Base-by-base conservation (phyloP, 2,329 filamentous ascomycete genomes). In the Xylaria sp. region DNA sequence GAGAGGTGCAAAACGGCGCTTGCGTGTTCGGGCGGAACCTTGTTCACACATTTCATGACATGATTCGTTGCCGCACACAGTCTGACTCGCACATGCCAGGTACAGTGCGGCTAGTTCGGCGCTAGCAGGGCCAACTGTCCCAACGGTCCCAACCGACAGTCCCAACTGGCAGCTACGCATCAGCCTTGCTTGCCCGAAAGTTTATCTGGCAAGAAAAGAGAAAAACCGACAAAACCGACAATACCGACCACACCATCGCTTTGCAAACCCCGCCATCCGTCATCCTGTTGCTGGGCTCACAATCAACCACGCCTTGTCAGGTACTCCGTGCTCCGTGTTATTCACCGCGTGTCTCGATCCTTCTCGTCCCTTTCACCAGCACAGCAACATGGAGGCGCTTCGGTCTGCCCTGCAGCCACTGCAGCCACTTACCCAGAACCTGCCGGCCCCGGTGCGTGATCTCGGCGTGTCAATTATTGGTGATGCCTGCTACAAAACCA, bases 391-490 rank as follows among this genome's bases (percentile, higher is more conserved):
- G 85, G 86, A 89, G 69, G 71, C 79, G 65, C 72, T 88, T 60
- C 83, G 83, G 70, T 79, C 80, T 55, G 77, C 79, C 65, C 79
- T 91, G 70, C 82, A 83, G 69, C 89, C 89, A 19, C 65, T 76
- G 47, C 79, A 79, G 69, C 88, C 89, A 60, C 80, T 92, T 70
- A 90, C 89, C 54, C 82, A 85, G 69, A 86, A 83, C 71, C 84
- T 94, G 54, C 92, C 92, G 18, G 77, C 79, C 39, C 90, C 90
- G 11, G 81, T 96, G 72, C 84, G 83, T 76, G 83, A 92, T 75
- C 79, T 90, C 54, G 88, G 89, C 70, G 78, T 88, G 69, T 89
- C 88, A 65, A 86, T 99, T 73, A 83, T 99, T 69, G 92, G 93
- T 73, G 80, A 84, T 37, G 76, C 80, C 62, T 99, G 94, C 85